Evolutionary conservation across 2,329 filamentous ascomycete species (phyloP).

Genomic region (Aspergillus hortae): DNA sequence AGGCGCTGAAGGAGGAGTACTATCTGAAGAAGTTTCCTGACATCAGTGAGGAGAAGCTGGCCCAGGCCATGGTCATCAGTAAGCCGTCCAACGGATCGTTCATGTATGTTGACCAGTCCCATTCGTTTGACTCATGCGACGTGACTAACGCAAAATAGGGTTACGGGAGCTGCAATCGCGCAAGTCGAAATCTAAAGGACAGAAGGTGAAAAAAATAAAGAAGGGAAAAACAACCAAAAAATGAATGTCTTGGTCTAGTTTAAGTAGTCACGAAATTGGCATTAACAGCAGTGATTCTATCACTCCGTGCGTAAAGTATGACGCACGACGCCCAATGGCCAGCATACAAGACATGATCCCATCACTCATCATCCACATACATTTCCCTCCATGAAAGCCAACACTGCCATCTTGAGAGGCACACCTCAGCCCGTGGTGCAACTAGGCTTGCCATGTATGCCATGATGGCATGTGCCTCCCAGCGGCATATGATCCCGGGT

Average conservation of each 20-base stretch:
- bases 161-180: conserved; percentile 37
- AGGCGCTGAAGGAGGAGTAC: conserved; percentile 76
- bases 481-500: too few relatives aligned
- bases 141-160: conserved; percentile 23
- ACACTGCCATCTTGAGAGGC: background rate
- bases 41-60: conserved; percentile 68
- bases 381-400: background rate
- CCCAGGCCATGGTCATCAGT: conserved; percentile 81
- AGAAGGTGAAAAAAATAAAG: conserved; percentile 7
- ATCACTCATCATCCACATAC: background rate
- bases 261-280: conserved; percentile 6
- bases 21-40: conserved; percentile 69
- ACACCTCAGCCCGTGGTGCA: background rate
- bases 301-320: background rate
- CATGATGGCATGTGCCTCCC: too few relatives aligned
- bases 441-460: too few relatives aligned
- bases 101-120: conserved; percentile 29
- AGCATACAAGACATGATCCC: background rate
- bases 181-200: conserved; percentile 25
- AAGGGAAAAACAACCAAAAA: conserved; percentile 2
- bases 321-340: background rate
- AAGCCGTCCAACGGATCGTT: conserved; percentile 58
- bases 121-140: background rate
- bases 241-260: background rate
- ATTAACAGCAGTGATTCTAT: conserved; percentile 4